These are phyloP conservation scores for Prunus yedoensis DNA, from an alignment of 331 rosid species.

Conservation along the genomic window DNA sequence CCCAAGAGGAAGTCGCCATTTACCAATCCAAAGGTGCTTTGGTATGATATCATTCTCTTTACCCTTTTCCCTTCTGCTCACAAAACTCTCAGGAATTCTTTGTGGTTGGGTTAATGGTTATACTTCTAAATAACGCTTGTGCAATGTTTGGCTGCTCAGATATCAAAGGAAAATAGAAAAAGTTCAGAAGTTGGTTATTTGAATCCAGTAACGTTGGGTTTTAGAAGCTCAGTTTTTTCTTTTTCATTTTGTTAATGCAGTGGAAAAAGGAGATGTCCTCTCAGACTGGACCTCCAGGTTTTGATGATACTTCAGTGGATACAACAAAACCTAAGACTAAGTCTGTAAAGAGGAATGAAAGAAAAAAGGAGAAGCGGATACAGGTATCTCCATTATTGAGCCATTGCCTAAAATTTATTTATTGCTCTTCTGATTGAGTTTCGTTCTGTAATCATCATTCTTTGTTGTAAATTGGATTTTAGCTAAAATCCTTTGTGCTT, in stretches of 20 bases:
- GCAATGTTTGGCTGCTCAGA: slow-evolving; percentile 21
- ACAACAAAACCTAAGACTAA: slow-evolving; percentile 70
- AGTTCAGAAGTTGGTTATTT: not conserved
- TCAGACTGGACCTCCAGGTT: slow-evolving; percentile 77
- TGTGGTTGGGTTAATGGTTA: no score
- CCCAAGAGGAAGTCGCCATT: slow-evolving; percentile 90
- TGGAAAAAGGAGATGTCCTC: slow-evolving; percentile 79
- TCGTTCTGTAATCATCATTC: not conserved
- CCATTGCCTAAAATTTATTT: not conserved
- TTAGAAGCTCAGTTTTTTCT: not conserved
- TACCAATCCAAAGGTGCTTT: slow-evolving; percentile 77
- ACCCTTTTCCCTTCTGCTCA: not conserved
- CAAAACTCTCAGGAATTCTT: not conserved
- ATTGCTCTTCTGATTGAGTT: not conserved
- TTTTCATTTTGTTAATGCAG: slow-evolving; percentile 41
- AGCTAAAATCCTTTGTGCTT: not conserved
- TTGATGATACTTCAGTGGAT: slow-evolving; percentile 40
- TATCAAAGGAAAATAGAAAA: not conserved
- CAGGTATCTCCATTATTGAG: slow-evolving; percentile 46
- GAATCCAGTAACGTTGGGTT: slow-evolving; percentile 6
- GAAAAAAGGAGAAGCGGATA: slow-evolving; percentile 87
- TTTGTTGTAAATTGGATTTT: not conserved
- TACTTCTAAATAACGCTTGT: not conserved
- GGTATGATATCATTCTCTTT: slow-evolving; percentile 33
- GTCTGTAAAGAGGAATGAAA: slow-evolving; percentile 81